A percentile compares a stretch with the other conserved stretches of the same genome.
These are phyloP conservation scores for Pisolithus albus DNA, from an alignment of 768 basidiomycete genomes.

Conservation along the genomic window DNA sequence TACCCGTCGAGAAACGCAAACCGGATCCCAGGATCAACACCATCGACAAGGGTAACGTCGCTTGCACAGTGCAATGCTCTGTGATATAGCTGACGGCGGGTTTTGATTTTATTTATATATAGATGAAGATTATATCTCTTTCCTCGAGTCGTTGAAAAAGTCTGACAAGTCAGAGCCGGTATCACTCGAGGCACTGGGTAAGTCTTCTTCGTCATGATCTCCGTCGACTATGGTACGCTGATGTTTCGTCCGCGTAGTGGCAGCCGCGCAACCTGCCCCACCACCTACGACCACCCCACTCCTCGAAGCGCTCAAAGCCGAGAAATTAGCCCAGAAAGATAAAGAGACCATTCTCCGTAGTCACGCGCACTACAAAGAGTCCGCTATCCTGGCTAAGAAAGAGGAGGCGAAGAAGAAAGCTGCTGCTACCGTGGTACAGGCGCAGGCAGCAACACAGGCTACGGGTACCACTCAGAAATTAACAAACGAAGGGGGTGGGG, in stretches of 20 bases:
- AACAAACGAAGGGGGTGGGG: slow-evolving; percentile 18
- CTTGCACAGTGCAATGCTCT: no score
- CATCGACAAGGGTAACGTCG: slow-evolving; percentile 71
- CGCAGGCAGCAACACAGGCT: neutral
- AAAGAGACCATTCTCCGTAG: slow-evolving; percentile 67
- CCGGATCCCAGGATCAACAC: slow-evolving; percentile 75
- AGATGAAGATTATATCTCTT: slow-evolving; percentile 84
- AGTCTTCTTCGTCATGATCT: slow-evolving; percentile 16
- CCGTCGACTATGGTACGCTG: neutral
- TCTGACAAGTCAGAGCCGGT: slow-evolving; percentile 47
- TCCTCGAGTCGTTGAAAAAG: slow-evolving; percentile 65
- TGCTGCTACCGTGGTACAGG: neutral
- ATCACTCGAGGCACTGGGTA: slow-evolving; percentile 60
- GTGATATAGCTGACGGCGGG: no score
- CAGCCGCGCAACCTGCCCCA: slow-evolving; percentile 51
- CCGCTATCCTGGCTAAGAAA: slow-evolving; percentile 29
- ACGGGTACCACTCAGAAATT: slow-evolving; percentile 26
- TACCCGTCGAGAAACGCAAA: slow-evolving; percentile 71
- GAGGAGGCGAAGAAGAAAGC: slow-evolving; percentile 36
- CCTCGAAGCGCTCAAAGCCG: slow-evolving; percentile 86
- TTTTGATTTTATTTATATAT: no score
- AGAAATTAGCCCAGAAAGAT: slow-evolving; percentile 58
- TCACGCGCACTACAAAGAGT: slow-evolving; percentile 66
- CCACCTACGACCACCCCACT: slow-evolving; percentile 83
- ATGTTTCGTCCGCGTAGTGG: slow-evolving; percentile 38